Base-by-base conservation (phyloP, 2,329 filamentous ascomycete genomes). In the Fusarium chaquense region DNA sequence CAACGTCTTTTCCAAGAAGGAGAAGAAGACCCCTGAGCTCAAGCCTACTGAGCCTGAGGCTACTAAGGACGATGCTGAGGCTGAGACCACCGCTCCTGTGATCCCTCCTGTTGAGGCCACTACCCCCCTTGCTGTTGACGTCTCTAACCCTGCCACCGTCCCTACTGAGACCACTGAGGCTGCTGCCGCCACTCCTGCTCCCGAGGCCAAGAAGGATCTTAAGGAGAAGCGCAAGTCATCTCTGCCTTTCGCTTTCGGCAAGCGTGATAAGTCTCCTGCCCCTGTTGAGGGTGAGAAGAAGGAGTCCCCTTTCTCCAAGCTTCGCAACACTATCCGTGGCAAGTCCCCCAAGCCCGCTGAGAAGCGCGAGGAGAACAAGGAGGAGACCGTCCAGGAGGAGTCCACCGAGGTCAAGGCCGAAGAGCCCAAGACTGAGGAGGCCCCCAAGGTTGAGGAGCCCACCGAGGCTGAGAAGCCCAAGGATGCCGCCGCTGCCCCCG, bases 221-320 rank as follows among this genome's bases (percentile, higher is more conserved):
- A 94, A 93, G 89, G 86, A 88, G 81, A 97, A 97, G 92, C 92
- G 93, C 81, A 89, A 90, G 81, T 96, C 93, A 72, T 90, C 94
- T 76, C 81, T 89, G 11, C 86, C 86, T 50, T 97, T 97, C 82
- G 89, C 89, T 75, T 90, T 89, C 76, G 89, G 93, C 75, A 91
- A 93, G 87, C 95, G 95, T 86, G 90, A 91, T 80, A 87, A 87
- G 81, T 81, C 81, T 36, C 78, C 83, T 46, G 76, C 82, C 36
- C 86, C 86, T 2, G 90, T 90, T 70, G 85, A 89, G 74, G 90
- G 92, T 77, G 85, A 88, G 80, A 87, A 87, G 83, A 70, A 73
- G 67, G 85, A 84, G 69, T 83, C 83, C 61, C 81, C 85, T 57
- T 89, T 89, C 84, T 89, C 86, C 60, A 88, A 88, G 85, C 81